phyloP scores from a whole-genome alignment of 495 filamentous ascomycete genomes.

The Penicillium argentinense region DNA sequence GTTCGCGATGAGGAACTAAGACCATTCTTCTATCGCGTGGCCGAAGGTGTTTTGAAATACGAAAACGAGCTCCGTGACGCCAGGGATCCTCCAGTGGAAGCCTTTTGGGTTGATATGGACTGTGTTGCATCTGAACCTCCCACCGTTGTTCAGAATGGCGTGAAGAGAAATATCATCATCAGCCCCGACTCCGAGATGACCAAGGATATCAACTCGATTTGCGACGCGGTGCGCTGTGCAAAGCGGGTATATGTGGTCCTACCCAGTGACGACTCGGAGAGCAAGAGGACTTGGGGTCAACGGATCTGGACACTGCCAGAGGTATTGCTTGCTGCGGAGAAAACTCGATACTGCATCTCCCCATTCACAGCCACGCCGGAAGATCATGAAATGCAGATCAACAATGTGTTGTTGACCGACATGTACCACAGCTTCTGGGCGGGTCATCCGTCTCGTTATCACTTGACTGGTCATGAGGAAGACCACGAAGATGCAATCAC shows the following conservation, averaged over 20 bases:
- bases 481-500: constrained; percentile 9
- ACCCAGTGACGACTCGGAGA: neutral
- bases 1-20: constrained; percentile 1
- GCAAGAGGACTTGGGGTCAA: constrained; percentile 5
- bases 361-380: neutral
- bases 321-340: constrained; percentile 11
- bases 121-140: constrained; percentile 5
- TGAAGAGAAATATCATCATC: neutral
- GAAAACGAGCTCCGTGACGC: constrained; percentile 2
- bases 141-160: neutral
- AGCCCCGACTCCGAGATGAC: constrained; percentile 1
- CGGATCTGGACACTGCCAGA: constrained; percentile 17
- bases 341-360: constrained; percentile 13
- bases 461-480: neutral
- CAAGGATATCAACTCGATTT: constrained; percentile 15
- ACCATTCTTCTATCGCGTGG: constrained; percentile 7
- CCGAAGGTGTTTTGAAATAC: neutral
- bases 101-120: constrained; percentile 14
- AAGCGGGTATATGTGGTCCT: constrained; percentile 11
- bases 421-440: constrained; percentile 17
- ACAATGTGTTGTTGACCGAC: constrained; percentile 8
- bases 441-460: neutral
- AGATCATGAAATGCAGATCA: neutral
- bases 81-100: constrained; percentile 1
- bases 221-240: constrained; percentile 15